Percentiles rank a stretch among this genome's conserved stretches.
These are phyloP conservation scores for Termitomyces bulborhizus DNA, from an alignment of 768 basidiomycete genomes.

Conservation along the genomic window DNA sequence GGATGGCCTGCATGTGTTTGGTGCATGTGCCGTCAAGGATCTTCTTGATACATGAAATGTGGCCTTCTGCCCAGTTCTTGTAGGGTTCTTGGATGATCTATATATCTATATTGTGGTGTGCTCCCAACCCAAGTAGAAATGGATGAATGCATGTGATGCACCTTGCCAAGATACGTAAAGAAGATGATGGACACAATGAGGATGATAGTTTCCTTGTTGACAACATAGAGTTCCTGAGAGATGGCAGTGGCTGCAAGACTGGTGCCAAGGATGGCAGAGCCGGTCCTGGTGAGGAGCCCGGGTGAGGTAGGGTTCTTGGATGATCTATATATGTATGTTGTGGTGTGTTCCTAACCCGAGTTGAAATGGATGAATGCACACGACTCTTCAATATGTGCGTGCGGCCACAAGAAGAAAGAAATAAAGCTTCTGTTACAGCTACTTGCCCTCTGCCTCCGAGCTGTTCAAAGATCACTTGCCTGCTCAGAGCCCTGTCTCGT, in stretches of 20 bases:
- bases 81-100: slow-evolving; percentile 83
- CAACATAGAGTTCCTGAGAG: slow-evolving; percentile 94
- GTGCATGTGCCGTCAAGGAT: slow-evolving; percentile 77
- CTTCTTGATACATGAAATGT: slow-evolving; percentile 78
- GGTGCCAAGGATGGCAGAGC: slow-evolving; percentile 85
- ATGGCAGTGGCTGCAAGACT: slow-evolving; percentile 88
- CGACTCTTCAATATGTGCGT: too few relatives aligned
- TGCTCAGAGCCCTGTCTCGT: too few relatives aligned
- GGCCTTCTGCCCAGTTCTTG: slow-evolving; percentile 84
- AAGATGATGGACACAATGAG: slow-evolving; percentile 80
- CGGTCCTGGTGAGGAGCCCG: slow-evolving; percentile 91
- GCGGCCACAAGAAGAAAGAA: too few relatives aligned
- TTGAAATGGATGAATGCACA: too few relatives aligned
- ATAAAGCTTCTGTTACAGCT: too few relatives aligned
- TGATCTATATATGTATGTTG: slow-evolving; percentile 37
- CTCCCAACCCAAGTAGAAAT: too few relatives aligned
- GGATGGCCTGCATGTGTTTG: slow-evolving; percentile 90
- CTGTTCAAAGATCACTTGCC: too few relatives aligned
- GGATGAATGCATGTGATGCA: slow-evolving; percentile 17
- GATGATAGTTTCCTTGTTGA: slow-evolving; percentile 94
- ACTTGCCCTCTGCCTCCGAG: too few relatives aligned
- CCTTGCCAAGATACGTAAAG: slow-evolving; percentile 77
- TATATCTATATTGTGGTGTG: too few relatives aligned
- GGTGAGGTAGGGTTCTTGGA: slow-evolving; percentile 86
- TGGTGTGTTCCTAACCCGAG: too few relatives aligned